phyloP scores from a whole-genome alignment of 73 alveolate genomes.

The Paramecium octaurelia region DNA sequence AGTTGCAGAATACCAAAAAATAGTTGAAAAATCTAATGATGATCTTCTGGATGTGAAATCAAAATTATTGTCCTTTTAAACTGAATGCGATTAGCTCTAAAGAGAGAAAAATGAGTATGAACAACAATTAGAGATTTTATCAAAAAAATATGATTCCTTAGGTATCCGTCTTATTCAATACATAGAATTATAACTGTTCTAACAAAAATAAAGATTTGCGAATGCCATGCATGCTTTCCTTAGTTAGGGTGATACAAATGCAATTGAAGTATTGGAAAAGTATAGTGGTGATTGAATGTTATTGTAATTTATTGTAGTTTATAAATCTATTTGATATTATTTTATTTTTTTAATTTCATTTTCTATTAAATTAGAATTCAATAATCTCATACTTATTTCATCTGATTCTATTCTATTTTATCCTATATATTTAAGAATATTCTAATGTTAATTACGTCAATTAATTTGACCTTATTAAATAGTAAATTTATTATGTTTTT shows the following conservation, averaged over 20 bases:
- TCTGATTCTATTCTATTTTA: too few relatives aligned
- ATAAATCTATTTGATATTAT: neutral
- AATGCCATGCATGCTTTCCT: constrained; percentile 20
- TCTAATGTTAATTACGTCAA: neutral
- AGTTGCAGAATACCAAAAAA: neutral
- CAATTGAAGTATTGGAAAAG: constrained; percentile 4
- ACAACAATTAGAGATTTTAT: neutral
- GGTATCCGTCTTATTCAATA: neutral
- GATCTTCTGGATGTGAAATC: neutral
- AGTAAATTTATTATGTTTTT: neutral
- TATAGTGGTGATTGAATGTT: neutral
- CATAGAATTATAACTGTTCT: neutral
- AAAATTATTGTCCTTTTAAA: neutral
- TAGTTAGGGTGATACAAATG: neutral
- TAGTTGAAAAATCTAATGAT: neutral
- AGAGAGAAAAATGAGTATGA: constrained; percentile 14
- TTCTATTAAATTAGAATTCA: neutral
- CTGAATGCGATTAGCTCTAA: neutral
- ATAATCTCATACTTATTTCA: too few relatives aligned
- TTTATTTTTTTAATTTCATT: neutral
- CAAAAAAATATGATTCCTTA: constrained; percentile 6
- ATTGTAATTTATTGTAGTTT: neutral
- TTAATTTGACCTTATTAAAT: neutral
- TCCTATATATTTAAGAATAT: neutral
- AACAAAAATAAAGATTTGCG: neutral